Conservation (phyloP, 306 rosid genomes). For the Boehmeria nivea region DNA sequence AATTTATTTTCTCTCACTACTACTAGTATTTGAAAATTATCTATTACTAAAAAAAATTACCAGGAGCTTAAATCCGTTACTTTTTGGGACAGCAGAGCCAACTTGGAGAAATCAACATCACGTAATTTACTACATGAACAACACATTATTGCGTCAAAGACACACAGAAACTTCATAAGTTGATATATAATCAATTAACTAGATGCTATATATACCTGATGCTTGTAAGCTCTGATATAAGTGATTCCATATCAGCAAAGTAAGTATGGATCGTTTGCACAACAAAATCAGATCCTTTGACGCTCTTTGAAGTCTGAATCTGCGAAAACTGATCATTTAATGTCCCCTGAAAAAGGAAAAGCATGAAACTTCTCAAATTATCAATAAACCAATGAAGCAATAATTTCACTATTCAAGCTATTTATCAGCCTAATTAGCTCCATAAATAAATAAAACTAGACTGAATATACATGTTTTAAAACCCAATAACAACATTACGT, state of each 20-base stretch:
- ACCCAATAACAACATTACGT: too few species aligned
- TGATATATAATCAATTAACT: too few species aligned
- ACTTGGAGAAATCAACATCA: constrained; percentile 23
- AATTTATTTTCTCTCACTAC: too few species aligned
- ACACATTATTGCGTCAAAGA: too few species aligned
- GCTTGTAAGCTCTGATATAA: constrained; percentile 34
- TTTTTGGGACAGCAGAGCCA: constrained; percentile 35
- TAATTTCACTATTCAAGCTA: too few species aligned
- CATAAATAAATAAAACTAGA: too few species aligned
- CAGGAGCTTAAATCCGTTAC: constrained; percentile 42
- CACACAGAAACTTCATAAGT: too few species aligned
- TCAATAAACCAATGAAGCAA: too few species aligned
- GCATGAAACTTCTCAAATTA: too few species aligned
- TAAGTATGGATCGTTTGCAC: constrained; percentile 33
- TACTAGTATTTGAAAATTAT: too few species aligned
- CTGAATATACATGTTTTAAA: too few species aligned
- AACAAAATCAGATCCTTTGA: constrained; percentile 24
- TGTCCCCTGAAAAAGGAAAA: constrained; percentile 34
- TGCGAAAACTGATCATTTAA: constrained; percentile 38
- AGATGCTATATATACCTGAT: constrained; percentile 28
- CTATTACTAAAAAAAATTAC: constrained; percentile 33
- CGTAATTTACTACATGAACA: constrained; percentile 32
- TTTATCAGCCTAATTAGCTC: too few species aligned
- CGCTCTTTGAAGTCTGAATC: constrained; percentile 19
- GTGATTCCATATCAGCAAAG: constrained; percentile 31